Evolutionary conservation across 1,284 basidiomycete genomes (phyloP).

Genomic region (Grifola frondosa): DNA sequence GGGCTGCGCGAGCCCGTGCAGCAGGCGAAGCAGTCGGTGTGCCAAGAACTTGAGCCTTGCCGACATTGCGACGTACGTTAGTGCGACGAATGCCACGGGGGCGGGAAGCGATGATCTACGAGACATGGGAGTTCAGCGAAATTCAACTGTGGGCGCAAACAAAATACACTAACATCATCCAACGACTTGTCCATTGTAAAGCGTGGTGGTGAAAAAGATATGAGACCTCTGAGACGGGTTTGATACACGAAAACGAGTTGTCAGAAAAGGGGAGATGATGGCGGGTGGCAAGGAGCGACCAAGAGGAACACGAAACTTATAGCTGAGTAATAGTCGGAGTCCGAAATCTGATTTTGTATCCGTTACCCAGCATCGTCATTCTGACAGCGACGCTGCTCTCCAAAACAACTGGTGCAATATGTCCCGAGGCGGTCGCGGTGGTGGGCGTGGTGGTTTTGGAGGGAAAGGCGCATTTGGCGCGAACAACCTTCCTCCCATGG

Average conservation of each 20-base stretch:
- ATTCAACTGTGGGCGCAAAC: slow-evolving; percentile 11
- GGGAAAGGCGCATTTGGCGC: slow-evolving; percentile 40
- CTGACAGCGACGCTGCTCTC: too few species aligned
- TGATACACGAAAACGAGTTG: slow-evolving; percentile 17
- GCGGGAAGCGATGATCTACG: slow-evolving; percentile 74
- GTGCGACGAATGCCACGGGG: slow-evolving; percentile 51
- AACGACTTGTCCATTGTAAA: slow-evolving; percentile 80
- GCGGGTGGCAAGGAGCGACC: slow-evolving; percentile 25
- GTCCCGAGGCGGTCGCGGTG: slow-evolving; percentile 59
- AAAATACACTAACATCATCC: slow-evolving; percentile 64
- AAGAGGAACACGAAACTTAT: slow-evolving; percentile 16
- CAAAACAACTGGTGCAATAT: slow-evolving; percentile 35
- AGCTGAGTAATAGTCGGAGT: slow-evolving; percentile 20
- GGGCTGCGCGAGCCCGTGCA: slow-evolving; percentile 48
- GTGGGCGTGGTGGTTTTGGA: slow-evolving; percentile 56
- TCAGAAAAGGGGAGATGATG: slow-evolving; percentile 27
- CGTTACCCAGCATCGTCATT: slow-evolving; percentile 12
- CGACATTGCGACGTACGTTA: slow-evolving; percentile 39
- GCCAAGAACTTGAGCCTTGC: slow-evolving; percentile 58
- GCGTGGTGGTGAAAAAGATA: slow-evolving; percentile 1
- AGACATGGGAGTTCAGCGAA: slow-evolving; percentile 21
- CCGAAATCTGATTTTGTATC: slow-evolving; percentile 15
- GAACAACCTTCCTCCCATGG: slow-evolving; percentile 64
- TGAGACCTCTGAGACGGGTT: slow-evolving; percentile 9
- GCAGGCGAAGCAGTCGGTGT: slow-evolving; percentile 44